Base-by-base conservation (phyloP, 2,329 filamentous ascomycete genomes). In the Penicillium concentricum region DNA sequence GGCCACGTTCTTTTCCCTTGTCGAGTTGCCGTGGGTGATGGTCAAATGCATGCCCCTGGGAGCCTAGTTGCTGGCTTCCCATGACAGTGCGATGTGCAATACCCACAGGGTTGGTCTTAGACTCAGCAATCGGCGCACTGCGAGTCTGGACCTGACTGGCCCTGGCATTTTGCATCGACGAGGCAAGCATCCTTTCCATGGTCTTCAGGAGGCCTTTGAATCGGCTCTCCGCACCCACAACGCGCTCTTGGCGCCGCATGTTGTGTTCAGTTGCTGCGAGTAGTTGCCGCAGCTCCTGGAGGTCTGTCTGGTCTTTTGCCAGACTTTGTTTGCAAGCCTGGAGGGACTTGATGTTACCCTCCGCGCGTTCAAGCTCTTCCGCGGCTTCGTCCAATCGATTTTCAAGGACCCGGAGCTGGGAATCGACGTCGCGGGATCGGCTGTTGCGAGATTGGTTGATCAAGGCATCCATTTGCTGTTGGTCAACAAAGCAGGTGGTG, bases 251-350 rank as follows among this genome's bases (percentile, higher is more conserved):
- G 0, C n/a, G 24, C 1, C 16, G n/a, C 8, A 8, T 4, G 15
- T 8, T 50, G 0, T 3, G 5, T 2, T 38, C n/a, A 0, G 13
- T 2, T 0, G 8, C 22, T 1, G 26, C 5, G 0, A 50, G n/a
- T 8, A 20, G 4, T 1, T 13, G n/a, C 0, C 47, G n/a, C 3
- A 49, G 2, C 2, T 49, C 32, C 5, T 1, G 22, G 1, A 37
- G 0, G 1, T 48, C 45, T 4, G 0, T 3, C 0, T 5, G 12
- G 1, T 46, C 44, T 34, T 32, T 2, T 16, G 8, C 6, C 9
- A 28, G 26, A 9, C 9, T 8, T 28, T 28, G 6, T 7, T 6
- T 28, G 7, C 9, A 28, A 28, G 26, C 9, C 9, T 28, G 6
- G 6, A 28, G 9, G 26, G 26, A 28, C 26, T 8, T 2, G 13